Evolutionary conservation across 2,329 filamentous ascomycete genomes (phyloP), one percentile per base, ranked within the genome.

Genomic region (Colletotrichum aenigma): DNA sequence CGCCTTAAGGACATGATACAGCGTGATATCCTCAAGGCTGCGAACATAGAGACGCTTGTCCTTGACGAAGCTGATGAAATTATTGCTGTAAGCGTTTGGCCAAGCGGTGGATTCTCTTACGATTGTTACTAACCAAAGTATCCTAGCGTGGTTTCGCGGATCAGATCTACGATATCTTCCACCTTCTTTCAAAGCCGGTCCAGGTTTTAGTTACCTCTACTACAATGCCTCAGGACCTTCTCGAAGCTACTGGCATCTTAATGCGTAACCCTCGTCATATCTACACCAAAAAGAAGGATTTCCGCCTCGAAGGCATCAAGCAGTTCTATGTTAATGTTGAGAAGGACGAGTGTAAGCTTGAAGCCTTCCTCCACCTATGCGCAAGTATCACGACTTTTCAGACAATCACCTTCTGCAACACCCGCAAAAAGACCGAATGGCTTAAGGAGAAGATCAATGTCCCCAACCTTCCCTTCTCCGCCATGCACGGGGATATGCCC

Each of bases 401-500:
- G 88, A 97, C 97, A 76, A 97, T 99, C 88, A 99, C 99, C 89
- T 99, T 99, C 95, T 99, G 97, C 93, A 99, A 99, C 94, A 99
- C 97, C 85, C 95, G 97, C 87, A 94, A 96, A 92, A 99, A 99
- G 96, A 97, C 98, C 84, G 97, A 99, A 91, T 99, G 97, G 97
- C 94, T 99, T 82, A 98, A 97, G 81, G 96, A 98, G 89, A 98
- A 98, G 93, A 96, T 99, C 86, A 97, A 95, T 82, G 94, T 94
- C 82, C 95, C 95, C 90, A 96, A 99, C 89, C 98, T 99, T 91
- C 98, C 97, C 78, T 97, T 99, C 86, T 98, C 96, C 52, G 96
- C 96, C 88, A 98, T 99, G 97, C 97, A 99, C 91, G 97, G 97
- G 86, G 97, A 99, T 85, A 99, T 99, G 97, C 96, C 98, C 87